These are phyloP conservation scores for Fragilariopsis cylindrus DNA, from an alignment of 108 stramenopile genomes.

Conservation along the genomic window DNA sequence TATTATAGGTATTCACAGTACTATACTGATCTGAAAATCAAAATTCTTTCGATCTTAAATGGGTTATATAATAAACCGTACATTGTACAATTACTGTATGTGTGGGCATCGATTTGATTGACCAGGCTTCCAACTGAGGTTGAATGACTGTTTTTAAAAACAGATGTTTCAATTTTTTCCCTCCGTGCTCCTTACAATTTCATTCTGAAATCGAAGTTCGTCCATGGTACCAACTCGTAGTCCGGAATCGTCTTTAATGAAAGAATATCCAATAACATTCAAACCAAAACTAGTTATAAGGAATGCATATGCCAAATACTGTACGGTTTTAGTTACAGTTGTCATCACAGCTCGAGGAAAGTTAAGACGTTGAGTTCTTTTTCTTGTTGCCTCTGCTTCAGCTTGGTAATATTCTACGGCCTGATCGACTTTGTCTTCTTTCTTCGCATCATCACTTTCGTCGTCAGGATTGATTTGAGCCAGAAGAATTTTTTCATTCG, in stretches of 20 bases:
- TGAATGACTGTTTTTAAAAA: neutral
- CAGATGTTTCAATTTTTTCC: neutral
- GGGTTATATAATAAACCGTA: no score
- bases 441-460: neutral
- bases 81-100: no score
- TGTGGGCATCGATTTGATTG: no score
- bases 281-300: conserved; percentile 3
- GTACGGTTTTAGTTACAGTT: conserved; percentile 2
- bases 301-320: neutral
- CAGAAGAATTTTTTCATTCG: neutral
- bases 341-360: conserved; percentile 7
- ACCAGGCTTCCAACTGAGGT: no score
- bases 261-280: conserved; percentile 1
- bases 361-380: neutral
- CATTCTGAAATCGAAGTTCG: conserved; percentile 5
- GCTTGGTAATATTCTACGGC: conserved; percentile 9
- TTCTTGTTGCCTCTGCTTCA: conserved; percentile 6
- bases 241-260: conserved; percentile 1
- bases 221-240: conserved; percentile 8
- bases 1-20: no score
- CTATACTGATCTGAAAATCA: no score
- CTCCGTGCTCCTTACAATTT: conserved; percentile 10
- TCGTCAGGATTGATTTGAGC: neutral
- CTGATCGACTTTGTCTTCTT: conserved; percentile 9
- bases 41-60: no score